Evolutionary conservation across 1,284 basidiomycete genomes (phyloP).

Genomic region (Meira nashicola): DNA sequence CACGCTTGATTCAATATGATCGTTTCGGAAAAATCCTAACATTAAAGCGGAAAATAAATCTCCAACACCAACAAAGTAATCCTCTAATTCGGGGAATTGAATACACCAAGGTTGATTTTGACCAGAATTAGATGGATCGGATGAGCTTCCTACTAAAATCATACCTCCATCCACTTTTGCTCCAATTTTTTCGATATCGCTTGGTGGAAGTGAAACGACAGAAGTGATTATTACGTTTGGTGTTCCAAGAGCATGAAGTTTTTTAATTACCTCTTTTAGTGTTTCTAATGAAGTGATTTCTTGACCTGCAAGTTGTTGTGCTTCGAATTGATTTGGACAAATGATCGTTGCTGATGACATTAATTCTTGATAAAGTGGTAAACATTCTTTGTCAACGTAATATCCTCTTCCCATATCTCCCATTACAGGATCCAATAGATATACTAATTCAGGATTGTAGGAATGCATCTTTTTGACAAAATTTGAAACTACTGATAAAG

Average conservation of each 20-base stretch:
- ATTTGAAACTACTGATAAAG: constrained; percentile 65
- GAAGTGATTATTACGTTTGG: constrained; percentile 89
- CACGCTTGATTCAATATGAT: constrained; percentile 11
- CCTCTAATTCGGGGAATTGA: constrained; percentile 75
- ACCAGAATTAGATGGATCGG: constrained; percentile 19
- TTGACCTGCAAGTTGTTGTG: constrained; percentile 60
- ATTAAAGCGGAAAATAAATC: constrained; percentile 94
- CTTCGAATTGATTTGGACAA: constrained; percentile 97
- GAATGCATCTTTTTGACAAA: constrained; percentile 64
- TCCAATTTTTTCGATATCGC: constrained; percentile 32
- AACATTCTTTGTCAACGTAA: constrained; percentile 85
- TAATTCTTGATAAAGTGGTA: constrained; percentile 79
- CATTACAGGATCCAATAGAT: constrained; percentile 70
- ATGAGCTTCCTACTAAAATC: constrained; percentile 52
- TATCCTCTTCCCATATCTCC: constrained; percentile 57
- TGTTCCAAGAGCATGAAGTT: constrained; percentile 73
- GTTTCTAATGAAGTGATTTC: constrained; percentile 65
- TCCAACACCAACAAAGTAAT: constrained; percentile 93
- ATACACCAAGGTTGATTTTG: constrained; percentile 58
- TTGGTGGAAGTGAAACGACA: constrained; percentile 56
- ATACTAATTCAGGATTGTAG: constrained; percentile 64
- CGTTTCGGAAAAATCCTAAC: constrained; percentile 62
- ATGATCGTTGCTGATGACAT: constrained; percentile 79
- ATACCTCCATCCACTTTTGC: constrained; percentile 32
- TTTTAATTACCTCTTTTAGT: constrained; percentile 65